Evolutionary conservation across 768 basidiomycete genomes (phyloP).

Genomic region (Suillus bovinus): DNA sequence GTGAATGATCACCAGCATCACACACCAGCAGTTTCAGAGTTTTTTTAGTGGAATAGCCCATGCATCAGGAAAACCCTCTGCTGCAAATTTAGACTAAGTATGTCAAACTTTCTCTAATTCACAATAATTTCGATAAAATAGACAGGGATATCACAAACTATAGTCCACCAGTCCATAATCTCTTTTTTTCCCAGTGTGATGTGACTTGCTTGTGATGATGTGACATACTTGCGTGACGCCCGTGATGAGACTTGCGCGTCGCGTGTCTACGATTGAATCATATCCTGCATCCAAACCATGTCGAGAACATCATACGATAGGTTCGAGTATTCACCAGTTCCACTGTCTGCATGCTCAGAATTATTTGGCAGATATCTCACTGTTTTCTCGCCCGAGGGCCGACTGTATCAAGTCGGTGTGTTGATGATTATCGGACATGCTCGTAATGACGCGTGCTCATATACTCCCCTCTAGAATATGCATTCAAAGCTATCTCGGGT

Average conservation of each 20-base stretch:
- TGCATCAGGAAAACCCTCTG: no score
- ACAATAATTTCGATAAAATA: no score
- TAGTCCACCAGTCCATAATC: no score
- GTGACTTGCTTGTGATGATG: conserved; percentile 23
- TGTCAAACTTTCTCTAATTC: no score
- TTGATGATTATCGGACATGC: conserved; percentile 13
- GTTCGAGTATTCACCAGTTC: conserved; percentile 34
- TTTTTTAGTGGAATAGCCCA: no score
- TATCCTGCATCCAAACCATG: conserved; percentile 52
- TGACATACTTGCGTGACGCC: conserved; percentile 41
- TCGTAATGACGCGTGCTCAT: conserved; percentile 13
- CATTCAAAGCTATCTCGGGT: conserved; percentile 98
- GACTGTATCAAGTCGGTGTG: conserved; percentile 97
- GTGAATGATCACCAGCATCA: no score
- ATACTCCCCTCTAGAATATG: conserved; percentile 70
- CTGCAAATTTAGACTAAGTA: no score
- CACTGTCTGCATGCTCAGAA: not conserved
- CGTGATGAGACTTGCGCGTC: conserved; percentile 53
- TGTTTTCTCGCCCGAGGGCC: conserved; percentile 95
- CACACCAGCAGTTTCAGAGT: no score
- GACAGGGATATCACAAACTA: no score
- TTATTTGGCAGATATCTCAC: conserved; percentile 74
- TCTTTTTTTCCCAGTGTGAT: no score
- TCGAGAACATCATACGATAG: conserved; percentile 94
- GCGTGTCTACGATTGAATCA: conserved; percentile 43